A percentile compares a stretch with the other conserved stretches of the same genome.
These are phyloP conservation scores for Sclerotinia nivalis DNA, from an alignment of 2,329 filamentous ascomycete species.

Conservation along the genomic window DNA sequence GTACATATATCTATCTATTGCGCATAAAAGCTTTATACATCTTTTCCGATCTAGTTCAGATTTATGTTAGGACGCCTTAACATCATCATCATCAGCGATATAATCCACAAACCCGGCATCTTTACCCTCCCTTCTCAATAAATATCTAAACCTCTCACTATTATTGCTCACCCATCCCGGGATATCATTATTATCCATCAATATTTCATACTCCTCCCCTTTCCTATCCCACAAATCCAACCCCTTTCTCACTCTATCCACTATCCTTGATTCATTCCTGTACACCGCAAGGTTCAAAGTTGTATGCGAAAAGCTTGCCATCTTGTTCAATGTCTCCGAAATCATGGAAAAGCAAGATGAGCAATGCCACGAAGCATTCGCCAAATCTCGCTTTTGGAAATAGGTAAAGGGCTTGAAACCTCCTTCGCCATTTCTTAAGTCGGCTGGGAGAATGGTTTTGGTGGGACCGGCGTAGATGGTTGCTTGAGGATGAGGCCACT, in stretches of 20 bases:
- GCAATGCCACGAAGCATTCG: conserved; percentile 50
- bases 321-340: conserved; percentile 46
- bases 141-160: conserved; percentile 30
- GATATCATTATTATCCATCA: conserved; percentile 46
- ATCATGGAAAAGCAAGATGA: conserved; percentile 47
- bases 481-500: conserved; percentile 50
- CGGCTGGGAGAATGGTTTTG: conserved; percentile 45
- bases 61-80: neutral
- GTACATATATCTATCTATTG: neutral
- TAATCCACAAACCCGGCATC: conserved; percentile 34
- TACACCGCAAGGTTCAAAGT: conserved; percentile 45
- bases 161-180: conserved; percentile 43
- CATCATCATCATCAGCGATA: conserved; percentile 32
- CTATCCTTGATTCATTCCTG: conserved; percentile 44
- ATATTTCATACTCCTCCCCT: conserved; percentile 41
- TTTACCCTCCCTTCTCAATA: conserved; percentile 31
- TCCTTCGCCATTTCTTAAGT: conserved; percentile 42
- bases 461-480: conserved; percentile 44
- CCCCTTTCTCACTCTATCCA: conserved; percentile 46
- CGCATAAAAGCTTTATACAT: neutral
- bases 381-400: conserved; percentile 41
- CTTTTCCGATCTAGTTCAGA: neutral
- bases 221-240: conserved; percentile 46
- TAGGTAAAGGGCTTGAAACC: conserved; percentile 24
- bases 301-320: conserved; percentile 47